Base-by-base conservation (phyloP, 2,329 filamentous ascomycete genomes). In the Fusarium sp. region DNA sequence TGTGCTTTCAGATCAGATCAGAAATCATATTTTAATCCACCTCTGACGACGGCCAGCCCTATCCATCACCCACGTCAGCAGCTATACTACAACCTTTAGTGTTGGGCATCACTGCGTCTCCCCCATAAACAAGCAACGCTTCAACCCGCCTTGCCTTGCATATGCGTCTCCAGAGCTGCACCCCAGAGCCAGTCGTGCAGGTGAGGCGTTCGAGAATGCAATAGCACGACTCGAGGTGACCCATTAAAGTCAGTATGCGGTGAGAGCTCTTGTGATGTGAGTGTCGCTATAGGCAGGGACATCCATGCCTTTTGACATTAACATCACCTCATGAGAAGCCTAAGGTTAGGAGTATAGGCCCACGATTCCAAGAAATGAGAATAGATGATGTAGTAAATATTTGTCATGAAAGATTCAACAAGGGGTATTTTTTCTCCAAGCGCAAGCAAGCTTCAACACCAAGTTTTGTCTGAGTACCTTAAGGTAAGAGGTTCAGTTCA, bases 61-160 rank as follows among this genome's bases (percentile, higher is more conserved):
- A 33, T 55, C 28, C 44, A 23, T 47, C 42, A 41, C 64, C 26
- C 64, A 69, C 68, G 62, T 63, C 56, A 67, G 62, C 69, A 71
- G 37, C 46, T 41, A 50, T 47, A 39, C 54, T 28, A 38, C 28
- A 28, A 35, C 23, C 43, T 59, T 41, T 66, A 47, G 53, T 68
- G 71, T 74, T 73, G 69, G 71, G 71, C 71, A 74, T 65, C 71
- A 74, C 50, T 74, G 71, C 71, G 65, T 73, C 53, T 59, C 43
- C 41, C 43, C 63, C 52, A 64, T 55, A 46, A 38, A 37, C 41
- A 37, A 38, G 31, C 41, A 37, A 66, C 56, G 23, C 56, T 44
- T 41, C 50, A 57, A 49, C 43, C 56, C 46, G 62, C 56, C 62
- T 52, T 38, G 62, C 56, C 62, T 52, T 38, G 54, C 60, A 60